These are phyloP conservation scores for Boletus sensibilis DNA, from an alignment of 768 basidiomycete genomes.

Conservation along the genomic window DNA sequence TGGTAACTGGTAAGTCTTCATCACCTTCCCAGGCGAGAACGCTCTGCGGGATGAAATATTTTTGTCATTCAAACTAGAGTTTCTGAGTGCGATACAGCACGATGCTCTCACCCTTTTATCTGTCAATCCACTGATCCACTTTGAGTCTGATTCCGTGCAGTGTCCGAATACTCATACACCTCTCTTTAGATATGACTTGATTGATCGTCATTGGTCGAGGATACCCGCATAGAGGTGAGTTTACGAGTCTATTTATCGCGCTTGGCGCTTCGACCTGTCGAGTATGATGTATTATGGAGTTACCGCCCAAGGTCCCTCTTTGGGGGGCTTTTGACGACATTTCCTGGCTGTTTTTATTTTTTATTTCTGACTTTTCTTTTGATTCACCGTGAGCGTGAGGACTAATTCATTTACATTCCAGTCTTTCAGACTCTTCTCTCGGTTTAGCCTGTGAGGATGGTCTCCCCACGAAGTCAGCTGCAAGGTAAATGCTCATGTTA, in stretches of 20 bases:
- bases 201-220: background rate
- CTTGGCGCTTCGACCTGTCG: background rate
- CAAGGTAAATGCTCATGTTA: conserved; percentile 10
- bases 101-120: conserved; percentile 62
- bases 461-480: too few species aligned
- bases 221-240: conserved; percentile 2
- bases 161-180: background rate
- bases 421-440: background rate
- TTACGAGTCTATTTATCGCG: background rate
- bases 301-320: conserved; percentile 72
- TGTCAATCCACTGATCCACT: conserved; percentile 62
- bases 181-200: conserved; percentile 1
- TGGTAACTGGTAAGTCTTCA: conserved; percentile 7
- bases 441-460: background rate
- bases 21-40: conserved; percentile 7
- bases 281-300: conserved; percentile 54
- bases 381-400: background rate
- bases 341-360: conserved; percentile 74
- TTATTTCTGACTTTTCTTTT: conserved; percentile 47
- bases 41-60: conserved; percentile 49
- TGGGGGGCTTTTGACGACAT: conserved; percentile 58
- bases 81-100: conserved; percentile 70
- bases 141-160: background rate
- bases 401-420: background rate
- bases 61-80: conserved; percentile 87